phyloP scores from a whole-genome alignment of 2,329 filamentous ascomycete genomes.

The Corniculantispora saksenae region DNA sequence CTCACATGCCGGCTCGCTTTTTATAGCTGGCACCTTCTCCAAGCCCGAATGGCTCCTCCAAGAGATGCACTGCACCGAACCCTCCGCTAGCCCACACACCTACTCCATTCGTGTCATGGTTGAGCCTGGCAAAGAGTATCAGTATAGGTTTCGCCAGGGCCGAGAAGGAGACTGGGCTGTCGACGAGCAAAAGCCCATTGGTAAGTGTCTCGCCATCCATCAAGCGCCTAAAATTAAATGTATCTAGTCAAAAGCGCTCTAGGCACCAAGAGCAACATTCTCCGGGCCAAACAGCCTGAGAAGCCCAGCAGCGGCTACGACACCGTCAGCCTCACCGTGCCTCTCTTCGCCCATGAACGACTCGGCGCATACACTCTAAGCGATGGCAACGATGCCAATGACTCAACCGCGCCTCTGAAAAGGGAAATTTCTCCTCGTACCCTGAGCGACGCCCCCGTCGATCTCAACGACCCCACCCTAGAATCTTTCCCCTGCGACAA shows the following conservation, averaged over 20 bases:
- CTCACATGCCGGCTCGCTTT: conserved; percentile 63
- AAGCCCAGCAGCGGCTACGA: conserved; percentile 24
- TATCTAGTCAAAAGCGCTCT: conserved; percentile 13
- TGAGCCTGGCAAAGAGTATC: conserved; percentile 59
- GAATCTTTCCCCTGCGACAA: conserved; percentile 50
- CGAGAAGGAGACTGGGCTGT: conserved; percentile 69
- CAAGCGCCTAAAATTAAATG: neutral
- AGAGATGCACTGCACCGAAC: conserved; percentile 60
- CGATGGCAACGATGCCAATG: conserved; percentile 29
- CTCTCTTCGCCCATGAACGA: conserved; percentile 51
- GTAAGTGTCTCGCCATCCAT: conserved; percentile 43
- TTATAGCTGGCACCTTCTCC: conserved; percentile 69
- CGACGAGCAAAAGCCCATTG: conserved; percentile 61
- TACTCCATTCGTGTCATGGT: conserved; percentile 60
- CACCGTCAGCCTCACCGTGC: conserved; percentile 25
- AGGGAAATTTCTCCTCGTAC: conserved; percentile 22
- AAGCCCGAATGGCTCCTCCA: conserved; percentile 65
- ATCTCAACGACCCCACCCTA: conserved; percentile 49
- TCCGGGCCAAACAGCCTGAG: conserved; percentile 13
- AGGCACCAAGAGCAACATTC: conserved; percentile 12
- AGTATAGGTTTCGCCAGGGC: conserved; percentile 75
- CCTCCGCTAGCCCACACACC: conserved; percentile 51
- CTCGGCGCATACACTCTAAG: conserved; percentile 43
- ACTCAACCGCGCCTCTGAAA: conserved; percentile 14
- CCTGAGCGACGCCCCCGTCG: conserved; percentile 24